Conservation (phyloP, 305 asterid genomes). For the Solanum hybrid region DNA sequence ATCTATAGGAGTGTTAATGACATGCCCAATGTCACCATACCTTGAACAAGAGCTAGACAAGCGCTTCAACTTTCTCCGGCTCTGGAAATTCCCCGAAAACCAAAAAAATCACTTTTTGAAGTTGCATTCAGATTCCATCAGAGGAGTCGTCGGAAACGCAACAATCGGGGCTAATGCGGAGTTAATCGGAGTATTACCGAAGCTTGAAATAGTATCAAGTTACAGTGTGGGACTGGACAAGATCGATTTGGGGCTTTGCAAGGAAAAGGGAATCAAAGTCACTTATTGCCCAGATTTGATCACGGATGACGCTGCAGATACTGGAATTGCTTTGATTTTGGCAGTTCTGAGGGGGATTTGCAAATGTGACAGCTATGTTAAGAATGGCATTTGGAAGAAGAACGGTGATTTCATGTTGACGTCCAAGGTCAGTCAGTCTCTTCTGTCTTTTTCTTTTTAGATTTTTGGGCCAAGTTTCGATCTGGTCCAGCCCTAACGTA, state of each 20-base stretch:
- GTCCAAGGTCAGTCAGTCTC: slow-evolving; percentile 37
- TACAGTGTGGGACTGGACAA: slow-evolving; percentile 73
- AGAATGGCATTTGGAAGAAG: slow-evolving; percentile 35
- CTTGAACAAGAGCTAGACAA: slow-evolving; percentile 50
- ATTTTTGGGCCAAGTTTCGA: neutral
- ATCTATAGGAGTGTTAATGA: slow-evolving; percentile 24
- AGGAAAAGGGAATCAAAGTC: slow-evolving; percentile 57
- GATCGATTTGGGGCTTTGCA: slow-evolving; percentile 52
- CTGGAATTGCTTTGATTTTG: slow-evolving; percentile 47
- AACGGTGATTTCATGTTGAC: slow-evolving; percentile 34
- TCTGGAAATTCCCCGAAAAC: slow-evolving; percentile 37
- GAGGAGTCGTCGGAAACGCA: slow-evolving; percentile 53
- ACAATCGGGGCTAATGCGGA: slow-evolving; percentile 45
- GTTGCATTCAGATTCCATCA: slow-evolving; percentile 27
- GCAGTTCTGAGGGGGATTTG: slow-evolving; percentile 51
- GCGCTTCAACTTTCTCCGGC: slow-evolving; percentile 54
- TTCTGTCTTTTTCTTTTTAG: neutral
- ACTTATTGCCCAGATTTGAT: slow-evolving; percentile 74
- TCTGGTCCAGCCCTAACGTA: neutral
- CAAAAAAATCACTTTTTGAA: slow-evolving; percentile 13
- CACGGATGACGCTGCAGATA: slow-evolving; percentile 68
- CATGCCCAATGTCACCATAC: slow-evolving; percentile 47
- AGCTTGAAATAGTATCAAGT: slow-evolving; percentile 55
- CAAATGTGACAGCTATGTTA: slow-evolving; percentile 33
- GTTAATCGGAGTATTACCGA: slow-evolving; percentile 54